Evolutionary conservation across 1,284 basidiomycete species (phyloP).

Genomic region (Trametes pubescens): DNA sequence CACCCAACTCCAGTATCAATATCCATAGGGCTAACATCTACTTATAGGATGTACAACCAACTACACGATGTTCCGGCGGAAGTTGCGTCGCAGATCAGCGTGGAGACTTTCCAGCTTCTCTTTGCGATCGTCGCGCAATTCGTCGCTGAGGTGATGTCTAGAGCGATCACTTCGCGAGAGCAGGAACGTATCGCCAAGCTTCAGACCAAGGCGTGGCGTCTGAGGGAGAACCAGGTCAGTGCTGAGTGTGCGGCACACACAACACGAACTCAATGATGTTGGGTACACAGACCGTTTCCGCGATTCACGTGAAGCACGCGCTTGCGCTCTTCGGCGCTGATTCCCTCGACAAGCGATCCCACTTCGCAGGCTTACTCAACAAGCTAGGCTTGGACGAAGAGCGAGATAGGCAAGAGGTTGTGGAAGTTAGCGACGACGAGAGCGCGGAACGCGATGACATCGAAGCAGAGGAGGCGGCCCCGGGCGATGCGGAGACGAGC

Average conservation of each 20-base stretch:
- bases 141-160: conserved; percentile 56
- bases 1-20: no score
- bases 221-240: conserved; percentile 41
- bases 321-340: conserved; percentile 50
- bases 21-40: neutral
- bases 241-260: no score
- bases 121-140: conserved; percentile 57
- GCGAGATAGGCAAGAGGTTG: conserved; percentile 27
- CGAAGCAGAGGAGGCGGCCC: conserved; percentile 7
- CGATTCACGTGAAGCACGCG: conserved; percentile 54
- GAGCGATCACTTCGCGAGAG: conserved; percentile 60
- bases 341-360: conserved; percentile 40
- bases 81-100: conserved; percentile 39
- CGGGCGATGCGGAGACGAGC: conserved; percentile 29
- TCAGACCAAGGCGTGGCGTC: conserved; percentile 65
- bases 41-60: conserved; percentile 40
- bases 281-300: conserved; percentile 42
- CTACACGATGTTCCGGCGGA: conserved; percentile 46
- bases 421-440: conserved; percentile 12
- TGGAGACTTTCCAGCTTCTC: conserved; percentile 45
- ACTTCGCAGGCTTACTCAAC: conserved; percentile 45
- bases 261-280: neutral
- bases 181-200: conserved; percentile 63
- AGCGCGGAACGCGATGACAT: neutral
- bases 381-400: conserved; percentile 27